Conservation (phyloP, 2,329 filamentous ascomycete genomes). For the Ophiostoma piceae region DNA sequence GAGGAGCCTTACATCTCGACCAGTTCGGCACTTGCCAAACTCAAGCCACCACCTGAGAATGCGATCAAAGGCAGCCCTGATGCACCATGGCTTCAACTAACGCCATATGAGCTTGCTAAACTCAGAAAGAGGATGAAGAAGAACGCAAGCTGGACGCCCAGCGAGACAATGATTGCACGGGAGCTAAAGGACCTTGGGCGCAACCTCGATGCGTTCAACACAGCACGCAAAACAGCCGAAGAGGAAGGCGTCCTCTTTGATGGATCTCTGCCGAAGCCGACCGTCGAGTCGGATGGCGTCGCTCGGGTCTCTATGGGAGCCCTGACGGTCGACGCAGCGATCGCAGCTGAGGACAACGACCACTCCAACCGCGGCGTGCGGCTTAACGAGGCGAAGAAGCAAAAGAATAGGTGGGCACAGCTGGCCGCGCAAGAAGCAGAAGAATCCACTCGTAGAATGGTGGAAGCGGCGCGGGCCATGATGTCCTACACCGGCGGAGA, state of each 20-base stretch:
- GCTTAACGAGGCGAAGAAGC: constrained; percentile 70
- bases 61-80: constrained; percentile 54
- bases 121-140: constrained; percentile 86
- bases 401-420: constrained; percentile 59
- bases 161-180: constrained; percentile 77
- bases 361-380: constrained; percentile 70
- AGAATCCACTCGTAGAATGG: constrained; percentile 35
- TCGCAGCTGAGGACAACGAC: constrained; percentile 57
- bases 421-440: constrained; percentile 57
- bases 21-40: constrained; percentile 37
- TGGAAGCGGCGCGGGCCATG: constrained; percentile 32
- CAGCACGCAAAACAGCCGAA: constrained; percentile 60
- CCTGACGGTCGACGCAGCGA: constrained; percentile 49
- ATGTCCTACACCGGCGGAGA: constrained; percentile 26
- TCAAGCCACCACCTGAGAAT: constrained; percentile 56
- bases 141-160: constrained; percentile 79
- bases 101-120: constrained; percentile 59
- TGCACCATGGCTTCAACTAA: constrained; percentile 62
- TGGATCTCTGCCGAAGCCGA: constrained; percentile 38
- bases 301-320: constrained; percentile 55
- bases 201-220: constrained; percentile 56
- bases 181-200: constrained; percentile 68
- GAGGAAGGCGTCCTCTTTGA: constrained; percentile 60
- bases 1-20: constrained; percentile 35
- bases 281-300: constrained; percentile 46